These are phyloP conservation scores for Kwoniella europaea DNA, from an alignment of 768 basidiomycete species.

Conservation along the genomic window DNA sequence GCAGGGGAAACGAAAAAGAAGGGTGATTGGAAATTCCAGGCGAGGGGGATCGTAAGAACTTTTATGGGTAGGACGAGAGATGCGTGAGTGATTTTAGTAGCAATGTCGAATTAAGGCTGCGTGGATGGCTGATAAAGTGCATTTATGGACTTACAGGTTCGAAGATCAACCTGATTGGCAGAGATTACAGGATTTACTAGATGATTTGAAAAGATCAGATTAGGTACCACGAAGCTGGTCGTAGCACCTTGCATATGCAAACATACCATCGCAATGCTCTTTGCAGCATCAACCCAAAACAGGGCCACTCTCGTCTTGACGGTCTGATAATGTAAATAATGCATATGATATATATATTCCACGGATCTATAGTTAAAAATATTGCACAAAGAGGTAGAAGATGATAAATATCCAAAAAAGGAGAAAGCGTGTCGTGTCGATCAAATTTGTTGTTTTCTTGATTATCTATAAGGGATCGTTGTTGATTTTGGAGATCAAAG, in stretches of 20 bases:
- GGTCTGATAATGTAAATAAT: neutral
- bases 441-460: no score
- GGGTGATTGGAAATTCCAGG: slow-evolving; percentile 79
- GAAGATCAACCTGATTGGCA: slow-evolving; percentile 87
- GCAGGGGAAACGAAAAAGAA: slow-evolving; percentile 60
- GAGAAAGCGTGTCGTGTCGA: neutral
- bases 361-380: neutral
- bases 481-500: no score
- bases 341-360: neutral
- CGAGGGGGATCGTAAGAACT: slow-evolving; percentile 80
- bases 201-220: slow-evolving; percentile 64
- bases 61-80: slow-evolving; percentile 85
- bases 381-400: neutral
- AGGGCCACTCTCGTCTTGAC: no score
- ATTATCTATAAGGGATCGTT: no score
- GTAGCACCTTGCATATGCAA: no score
- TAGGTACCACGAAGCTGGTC: neutral
- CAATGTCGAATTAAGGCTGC: no score
- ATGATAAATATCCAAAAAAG: slow-evolving; percentile 3
- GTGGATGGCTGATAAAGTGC: neutral
- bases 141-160: slow-evolving; percentile 60
- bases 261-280: no score
- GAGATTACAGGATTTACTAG: slow-evolving; percentile 68
- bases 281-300: no score
- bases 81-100: slow-evolving; percentile 49